Evolutionary conservation across 306 rosid genomes (phyloP), one percentile per base, ranked within the genome.

Genomic region (Dryas octopetala): DNA sequence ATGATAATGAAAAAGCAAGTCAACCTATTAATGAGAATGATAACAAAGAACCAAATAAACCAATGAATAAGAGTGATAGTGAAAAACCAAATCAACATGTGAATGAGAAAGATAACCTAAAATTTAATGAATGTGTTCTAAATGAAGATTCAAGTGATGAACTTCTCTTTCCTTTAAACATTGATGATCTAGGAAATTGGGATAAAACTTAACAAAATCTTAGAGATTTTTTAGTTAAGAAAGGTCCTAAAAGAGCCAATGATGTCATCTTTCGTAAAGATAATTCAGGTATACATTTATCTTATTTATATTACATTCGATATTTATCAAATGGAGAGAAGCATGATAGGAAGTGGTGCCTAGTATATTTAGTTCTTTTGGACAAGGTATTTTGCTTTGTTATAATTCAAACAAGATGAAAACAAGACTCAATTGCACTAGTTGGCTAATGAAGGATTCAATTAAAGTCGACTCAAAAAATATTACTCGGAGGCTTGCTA

Each of bases 381-480:
- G 45, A 73, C 11, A 60, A 23, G 28, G 13, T 44, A 46, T 73
- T 45, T 23, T 73, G 77, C 17, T 73, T 57, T 73, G 78, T 49
- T 19, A 63, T 4, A 59, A 64, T 48, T 49, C 44, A 28, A 46
- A 50, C 16, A 65, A 17, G 17, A 4, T 16, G 26, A 14, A 16
- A 17, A 3, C 70, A 65, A 8, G 32, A n/a, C 15, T 65, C 9
- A 44, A 9, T 0, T 74, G 5, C 70, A 63, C 28, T 7, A 28
- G 11, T 65, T 75, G 44, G 51, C n/a, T 16, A 38, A 58, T 57
- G 68, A 76, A 44, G 61, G 59, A 19, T 10, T 45, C 2, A 57
- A n/a, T n/a, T n/a, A n/a, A 57, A 19, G 23, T 23, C 23, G 68
- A 68, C 16, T 76, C 43, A 58, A 48, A 68, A 4, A 64, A 76